Base-by-base conservation (phyloP, 164 flowering plant genomes). In the Cinnamomum chago region DNA sequence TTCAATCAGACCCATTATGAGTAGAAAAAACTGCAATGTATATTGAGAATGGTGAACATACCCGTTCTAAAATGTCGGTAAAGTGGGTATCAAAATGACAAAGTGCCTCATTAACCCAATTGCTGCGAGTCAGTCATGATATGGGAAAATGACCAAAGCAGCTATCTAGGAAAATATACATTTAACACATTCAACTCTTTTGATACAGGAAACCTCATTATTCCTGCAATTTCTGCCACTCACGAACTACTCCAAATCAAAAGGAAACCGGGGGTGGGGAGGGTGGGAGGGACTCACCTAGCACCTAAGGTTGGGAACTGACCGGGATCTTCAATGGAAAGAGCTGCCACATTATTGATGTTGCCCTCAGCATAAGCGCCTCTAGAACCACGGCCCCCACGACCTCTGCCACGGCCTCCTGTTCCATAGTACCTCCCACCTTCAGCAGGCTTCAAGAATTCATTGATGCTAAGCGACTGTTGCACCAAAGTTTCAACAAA, bases 401-500 rank as follows among this genome's bases (percentile, higher is more conserved):
- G 88, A 2, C 97, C 97, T 1, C 97, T 79, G 1, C 93, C 92
- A 11, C 97, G 94, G 3, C 93, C 93, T 15, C 94, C 87, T 20
- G 69, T 22, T 13, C 69, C 28, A 20, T 89, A 88, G 83, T 72
- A 80, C 77, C 78, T 85, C 74, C 89, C 97, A 17, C 97, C 94
- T 17, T 90, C 95, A 73, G 91, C 90, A 35, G 98, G 94, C 90
- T 93, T 95, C 88, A 95, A 85, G 79, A 93, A 95, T 79, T 93
- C 98, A 58, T 85, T 88, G 11, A 95, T 90, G 91, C 88, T 93
- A 24, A 93, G 78, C 76, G 95, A 79, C 99, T 95, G 70, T 76
- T 17, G 28, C 18, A 28, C 50, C 28, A 55, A 55, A 40, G 47
- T 7, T 9, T 5, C 2, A 7, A 40, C 64, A 40, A 25, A 60